Percentiles rank a stretch among this genome's conserved stretches.
phyloP scores from a whole-genome alignment of 176 grass and related monocot species.

The Puccinellia tenuiflora region DNA sequence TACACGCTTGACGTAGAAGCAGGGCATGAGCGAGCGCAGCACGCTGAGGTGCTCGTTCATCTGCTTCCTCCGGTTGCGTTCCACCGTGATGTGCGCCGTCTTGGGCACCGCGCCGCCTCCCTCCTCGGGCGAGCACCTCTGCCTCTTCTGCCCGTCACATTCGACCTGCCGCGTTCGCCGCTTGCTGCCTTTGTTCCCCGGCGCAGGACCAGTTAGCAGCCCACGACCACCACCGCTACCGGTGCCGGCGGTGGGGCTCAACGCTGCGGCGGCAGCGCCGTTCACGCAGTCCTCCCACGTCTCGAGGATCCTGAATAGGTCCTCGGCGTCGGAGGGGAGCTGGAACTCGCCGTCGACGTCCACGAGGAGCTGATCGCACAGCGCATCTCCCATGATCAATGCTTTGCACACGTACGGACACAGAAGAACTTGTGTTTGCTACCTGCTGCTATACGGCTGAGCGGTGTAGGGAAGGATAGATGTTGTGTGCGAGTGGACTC shows the following conservation, averaged over 20 bases:
- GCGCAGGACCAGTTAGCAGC: background rate
- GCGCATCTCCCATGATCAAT: slow-evolving; percentile 30
- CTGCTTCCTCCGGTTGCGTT: slow-evolving; percentile 81
- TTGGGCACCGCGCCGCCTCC: background rate
- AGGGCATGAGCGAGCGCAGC: slow-evolving; percentile 66
- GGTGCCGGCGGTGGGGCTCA: background rate
- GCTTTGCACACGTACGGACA: background rate
- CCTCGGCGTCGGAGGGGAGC: slow-evolving; percentile 26
- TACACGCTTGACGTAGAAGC: slow-evolving; percentile 83
- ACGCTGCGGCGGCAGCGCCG: background rate
- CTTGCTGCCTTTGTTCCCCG: background rate
- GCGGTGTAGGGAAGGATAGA: background rate
- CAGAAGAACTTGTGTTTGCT: background rate
- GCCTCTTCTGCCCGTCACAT: slow-evolving; percentile 25
- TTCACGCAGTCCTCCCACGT: slow-evolving; percentile 45
- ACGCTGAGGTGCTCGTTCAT: slow-evolving; percentile 76
- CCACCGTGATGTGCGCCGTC: slow-evolving; percentile 65
- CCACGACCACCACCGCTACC: background rate
- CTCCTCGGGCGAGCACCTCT: background rate
- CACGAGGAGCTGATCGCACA: slow-evolving; percentile 44
- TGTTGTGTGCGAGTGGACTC: background rate
- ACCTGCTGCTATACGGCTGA: background rate
- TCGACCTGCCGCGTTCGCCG: background rate
- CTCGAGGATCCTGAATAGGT: slow-evolving; percentile 71
- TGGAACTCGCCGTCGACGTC: slow-evolving; percentile 29